Conservation (phyloP, 805 yeast species). For the Kregervanrija pseudodelftensis region DNA sequence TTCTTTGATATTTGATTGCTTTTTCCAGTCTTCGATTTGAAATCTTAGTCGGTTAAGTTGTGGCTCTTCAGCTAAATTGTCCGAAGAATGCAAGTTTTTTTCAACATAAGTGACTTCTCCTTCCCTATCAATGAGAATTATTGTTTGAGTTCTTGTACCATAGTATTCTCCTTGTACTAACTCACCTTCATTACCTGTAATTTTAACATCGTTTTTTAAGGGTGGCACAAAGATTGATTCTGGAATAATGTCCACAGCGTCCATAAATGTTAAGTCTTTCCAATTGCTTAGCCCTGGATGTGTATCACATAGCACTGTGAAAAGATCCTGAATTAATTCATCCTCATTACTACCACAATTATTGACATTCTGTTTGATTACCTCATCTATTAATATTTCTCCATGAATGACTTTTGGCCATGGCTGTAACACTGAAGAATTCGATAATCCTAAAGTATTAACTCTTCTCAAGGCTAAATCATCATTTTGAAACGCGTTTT, state of each 20-base stretch:
- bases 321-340: conserved; percentile 41
- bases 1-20: not conserved
- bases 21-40: conserved; percentile 13
- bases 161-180: conserved; percentile 35
- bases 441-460: conserved; percentile 54
- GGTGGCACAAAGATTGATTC: conserved; percentile 72
- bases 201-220: conserved; percentile 25
- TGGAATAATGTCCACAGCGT: conserved; percentile 37
- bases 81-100: conserved; percentile 46
- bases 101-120: conserved; percentile 57
- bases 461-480: conserved; percentile 7
- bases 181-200: conserved; percentile 29
- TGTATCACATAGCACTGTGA: conserved; percentile 46
- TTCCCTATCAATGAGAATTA: conserved; percentile 48
- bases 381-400: conserved; percentile 48
- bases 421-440: conserved; percentile 55
- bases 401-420: conserved; percentile 74
- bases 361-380: conserved; percentile 22
- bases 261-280: conserved; percentile 21
- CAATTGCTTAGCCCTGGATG: conserved; percentile 21
- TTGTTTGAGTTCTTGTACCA: conserved; percentile 86
- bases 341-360: conserved; percentile 23
- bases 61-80: conserved; percentile 24
- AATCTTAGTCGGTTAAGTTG: conserved; percentile 12
- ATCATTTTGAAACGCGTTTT: not conserved